Evolutionary conservation across 139 green algal genomes (phyloP).

Genomic region (Closterium sp.): DNA sequence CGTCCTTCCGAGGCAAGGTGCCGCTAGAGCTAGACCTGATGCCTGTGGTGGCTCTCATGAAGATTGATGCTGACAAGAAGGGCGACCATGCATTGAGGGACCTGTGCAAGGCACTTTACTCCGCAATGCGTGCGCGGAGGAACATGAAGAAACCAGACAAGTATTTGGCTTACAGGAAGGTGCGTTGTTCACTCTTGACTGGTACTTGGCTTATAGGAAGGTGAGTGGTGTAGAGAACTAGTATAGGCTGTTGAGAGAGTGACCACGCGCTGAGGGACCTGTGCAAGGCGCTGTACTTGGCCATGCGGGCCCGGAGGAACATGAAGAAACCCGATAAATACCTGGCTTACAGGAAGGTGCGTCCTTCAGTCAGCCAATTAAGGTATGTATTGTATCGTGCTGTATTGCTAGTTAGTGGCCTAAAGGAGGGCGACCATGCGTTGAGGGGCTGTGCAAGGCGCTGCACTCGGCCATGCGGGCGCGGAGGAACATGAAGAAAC

Average conservation of each 20-base stretch:
- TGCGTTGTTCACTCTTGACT: background rate
- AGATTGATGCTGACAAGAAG: conserved; percentile 8
- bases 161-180: conserved; percentile 15
- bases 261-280: background rate
- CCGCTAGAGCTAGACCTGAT: conserved; percentile 32
- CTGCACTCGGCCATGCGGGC: background rate
- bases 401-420: too few relatives aligned
- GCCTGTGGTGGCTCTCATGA: conserved; percentile 23
- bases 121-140: background rate
- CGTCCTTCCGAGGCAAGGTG: background rate
- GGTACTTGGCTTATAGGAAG: too few relatives aligned
- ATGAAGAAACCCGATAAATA: conserved; percentile 7
- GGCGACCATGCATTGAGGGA: background rate
- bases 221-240: too few relatives aligned
- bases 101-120: background rate
- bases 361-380: too few relatives aligned
- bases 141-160: conserved; percentile 8
- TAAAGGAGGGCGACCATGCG: background rate
- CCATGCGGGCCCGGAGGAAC: background rate
- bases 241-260: background rate
- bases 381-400: too few relatives aligned
- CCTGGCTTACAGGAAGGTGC: conserved; percentile 19
- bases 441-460: background rate
- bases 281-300: background rate
- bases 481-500: background rate